These are phyloP conservation scores for Coemansia furcata DNA, from an alignment of 192 early-diverging fungal species.

Conservation along the genomic window DNA sequence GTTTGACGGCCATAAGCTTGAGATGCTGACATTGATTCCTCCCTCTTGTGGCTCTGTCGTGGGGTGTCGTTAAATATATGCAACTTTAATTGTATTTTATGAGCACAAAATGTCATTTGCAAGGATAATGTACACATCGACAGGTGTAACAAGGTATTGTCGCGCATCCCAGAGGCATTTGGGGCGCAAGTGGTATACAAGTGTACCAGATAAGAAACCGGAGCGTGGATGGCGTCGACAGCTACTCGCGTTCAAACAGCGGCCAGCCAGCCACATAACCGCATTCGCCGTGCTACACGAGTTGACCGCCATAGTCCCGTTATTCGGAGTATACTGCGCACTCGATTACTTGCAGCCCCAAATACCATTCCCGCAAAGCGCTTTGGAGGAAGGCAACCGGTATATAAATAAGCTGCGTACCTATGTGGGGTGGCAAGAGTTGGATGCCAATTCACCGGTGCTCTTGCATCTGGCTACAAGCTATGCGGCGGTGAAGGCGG, in stretches of 20 bases:
- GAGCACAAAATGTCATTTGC: not conserved
- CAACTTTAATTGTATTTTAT: not conserved
- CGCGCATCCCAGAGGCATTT: not conserved
- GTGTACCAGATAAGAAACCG: not conserved
- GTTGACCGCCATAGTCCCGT: constrained; percentile 79
- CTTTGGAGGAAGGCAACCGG: constrained; percentile 58
- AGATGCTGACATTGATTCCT: not conserved
- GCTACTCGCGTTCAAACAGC: constrained; percentile 57
- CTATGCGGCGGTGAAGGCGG: constrained; percentile 82
- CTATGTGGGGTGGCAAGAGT: constrained; percentile 46
- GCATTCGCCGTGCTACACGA: constrained; percentile 86
- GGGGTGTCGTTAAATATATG: not conserved
- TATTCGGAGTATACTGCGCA: constrained; percentile 70
- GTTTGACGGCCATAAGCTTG: not conserved
- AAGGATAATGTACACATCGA: not conserved
- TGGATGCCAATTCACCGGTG: constrained; percentile 44
- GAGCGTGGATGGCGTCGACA: constrained; percentile 19
- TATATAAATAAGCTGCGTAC: constrained; percentile 59
- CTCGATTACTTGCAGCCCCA: constrained; percentile 55
- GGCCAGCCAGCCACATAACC: constrained; percentile 66
- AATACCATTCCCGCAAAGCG: constrained; percentile 66
- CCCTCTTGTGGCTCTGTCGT: not conserved
- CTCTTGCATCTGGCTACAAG: constrained; percentile 74
- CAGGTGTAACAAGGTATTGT: not conserved
- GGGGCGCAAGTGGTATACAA: not conserved